Percentiles rank a stretch among this genome's conserved stretches.
phyloP scores from a whole-genome alignment of 2,329 filamentous ascomycete genomes.

The Penicillium sp. region DNA sequence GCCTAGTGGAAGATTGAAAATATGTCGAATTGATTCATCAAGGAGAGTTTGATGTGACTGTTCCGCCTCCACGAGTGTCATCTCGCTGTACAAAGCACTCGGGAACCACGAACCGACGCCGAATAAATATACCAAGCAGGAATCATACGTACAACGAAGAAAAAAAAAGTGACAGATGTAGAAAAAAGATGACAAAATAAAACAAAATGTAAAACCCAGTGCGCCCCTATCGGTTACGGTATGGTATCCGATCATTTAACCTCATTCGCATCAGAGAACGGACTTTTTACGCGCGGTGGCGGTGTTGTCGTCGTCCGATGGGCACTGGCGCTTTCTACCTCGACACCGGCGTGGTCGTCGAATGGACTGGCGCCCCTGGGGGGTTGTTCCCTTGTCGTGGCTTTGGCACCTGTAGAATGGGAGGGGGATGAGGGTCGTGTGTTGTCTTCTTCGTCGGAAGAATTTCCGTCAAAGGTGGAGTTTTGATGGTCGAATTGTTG shows the following conservation, averaged over 20 bases:
- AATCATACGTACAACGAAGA: conserved; percentile 34
- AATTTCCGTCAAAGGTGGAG: conserved; percentile 39
- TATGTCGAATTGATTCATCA: conserved; percentile 6
- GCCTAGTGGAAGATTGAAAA: not conserved
- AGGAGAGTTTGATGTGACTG: conserved; percentile 19
- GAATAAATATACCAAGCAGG: conserved; percentile 22
- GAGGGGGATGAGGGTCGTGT: conserved; percentile 17
- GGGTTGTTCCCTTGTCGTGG: conserved; percentile 34
- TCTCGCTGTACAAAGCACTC: conserved; percentile 28
- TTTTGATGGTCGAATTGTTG: conserved; percentile 25
- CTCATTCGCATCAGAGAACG: conserved; percentile 51
- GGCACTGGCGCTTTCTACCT: conserved; percentile 33
- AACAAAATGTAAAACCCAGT: conserved; percentile 3
- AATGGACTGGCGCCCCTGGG: conserved; percentile 30
- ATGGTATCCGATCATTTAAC: conserved; percentile 35
- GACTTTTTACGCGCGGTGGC: conserved; percentile 41
- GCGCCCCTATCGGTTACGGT: not conserved
- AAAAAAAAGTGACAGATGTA: not conserved
- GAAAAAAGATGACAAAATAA: not conserved
- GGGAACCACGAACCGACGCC: conserved; percentile 15
- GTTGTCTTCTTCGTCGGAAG: conserved; percentile 37
- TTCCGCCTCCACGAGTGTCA: conserved; percentile 16
- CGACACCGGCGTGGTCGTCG: conserved; percentile 30
- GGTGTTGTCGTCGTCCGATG: conserved; percentile 34
- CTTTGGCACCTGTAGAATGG: conserved; percentile 25